A percentile compares a stretch with the other conserved stretches of the same genome.
phyloP scores from a whole-genome alignment of 257 asterid genomes.

The Solanum etuberosum region DNA sequence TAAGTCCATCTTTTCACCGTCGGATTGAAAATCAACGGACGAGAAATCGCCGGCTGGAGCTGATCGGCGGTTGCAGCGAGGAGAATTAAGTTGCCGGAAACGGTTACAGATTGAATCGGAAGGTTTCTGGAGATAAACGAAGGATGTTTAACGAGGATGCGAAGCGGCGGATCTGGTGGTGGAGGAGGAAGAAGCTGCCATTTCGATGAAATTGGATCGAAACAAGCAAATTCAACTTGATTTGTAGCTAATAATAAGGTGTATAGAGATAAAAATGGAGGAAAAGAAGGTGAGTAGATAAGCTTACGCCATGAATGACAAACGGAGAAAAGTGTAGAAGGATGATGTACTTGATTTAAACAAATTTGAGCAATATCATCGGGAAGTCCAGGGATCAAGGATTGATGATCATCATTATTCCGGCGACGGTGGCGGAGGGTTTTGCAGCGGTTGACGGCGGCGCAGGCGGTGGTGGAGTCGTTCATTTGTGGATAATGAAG shows the following conservation, averaged over 20 bases:
- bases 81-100: conserved; percentile 39
- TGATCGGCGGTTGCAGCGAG: conserved; percentile 65
- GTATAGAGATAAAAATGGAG: conserved; percentile 61
- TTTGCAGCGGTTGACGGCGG: background rate
- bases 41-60: conserved; percentile 57
- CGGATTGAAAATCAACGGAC: conserved; percentile 53
- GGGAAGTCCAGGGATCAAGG: conserved; percentile 62
- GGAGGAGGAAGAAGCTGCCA: conserved; percentile 63
- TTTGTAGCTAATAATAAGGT: conserved; percentile 24
- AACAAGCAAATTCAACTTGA: conserved; percentile 25
- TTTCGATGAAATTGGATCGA: conserved; percentile 54
- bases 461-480: conserved; percentile 12
- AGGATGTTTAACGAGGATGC: conserved; percentile 56
- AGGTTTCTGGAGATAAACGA: conserved; percentile 68
- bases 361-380: conserved; percentile 55
- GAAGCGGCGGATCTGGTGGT: conserved; percentile 30
- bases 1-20: conserved; percentile 19
- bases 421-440: background rate
- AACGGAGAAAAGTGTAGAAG: conserved; percentile 43
- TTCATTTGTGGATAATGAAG: conserved; percentile 25
- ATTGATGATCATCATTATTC: conserved; percentile 17
- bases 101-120: conserved; percentile 56
- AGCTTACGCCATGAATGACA: conserved; percentile 75
- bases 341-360: conserved; percentile 43
- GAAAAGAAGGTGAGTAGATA: conserved; percentile 60